Base-by-base conservation (phyloP, 2,329 filamentous ascomycete genomes). In the Pseudonectria buxi region DNA sequence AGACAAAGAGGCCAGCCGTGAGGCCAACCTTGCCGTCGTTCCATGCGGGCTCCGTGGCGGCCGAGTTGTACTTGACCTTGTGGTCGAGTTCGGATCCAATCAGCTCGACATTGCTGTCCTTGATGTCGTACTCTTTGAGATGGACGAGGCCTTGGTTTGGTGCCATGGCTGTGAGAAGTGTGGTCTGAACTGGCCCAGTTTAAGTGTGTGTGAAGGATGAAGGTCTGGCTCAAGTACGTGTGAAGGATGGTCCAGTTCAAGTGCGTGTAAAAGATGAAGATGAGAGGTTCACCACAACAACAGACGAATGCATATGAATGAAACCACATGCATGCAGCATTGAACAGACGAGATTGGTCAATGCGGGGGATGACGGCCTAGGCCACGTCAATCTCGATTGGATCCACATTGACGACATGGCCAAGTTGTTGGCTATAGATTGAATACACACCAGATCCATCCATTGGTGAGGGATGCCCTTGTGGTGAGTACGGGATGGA, bases 41-140 rank as follows among this genome's bases (percentile, higher is more conserved):
- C 80, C 80, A 84, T 7, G 80, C 79, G 1, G 80, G 80, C 46
- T 83, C 80, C 6, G 72, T 72, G 7, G 67, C 58, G 3, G 80
- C 79, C 10, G 78, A 83, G 40, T 74, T 74, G 65, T 81, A 74
- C 53, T 83, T 83, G 50, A 84, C 73, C 41, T 70, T 69, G 61
- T 83, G 79, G 60, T 83, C 80, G 42, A 83, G 69, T 42, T 75
- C 68, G 35, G 69, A 71, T 38, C 76, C 74, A 39, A 83, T 75
- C 36, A 82, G 67, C 57, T 79, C 76, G 37, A 83, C 74, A 50
- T 83, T 83, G 62, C 73, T 79, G 54, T 82, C 76, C 48, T 78
- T 73, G 62, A 82, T 73, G 54, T 83, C 74, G 53, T 82, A 81
- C 53, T 81, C 69, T 49, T 76, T 74, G 16, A 60, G 65, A 49